A percentile compares a stretch with the other conserved stretches of the same genome.
Evolutionary conservation across 2,329 filamentous ascomycete species (phyloP).

Genomic region (Aspergillus piperis): DNA sequence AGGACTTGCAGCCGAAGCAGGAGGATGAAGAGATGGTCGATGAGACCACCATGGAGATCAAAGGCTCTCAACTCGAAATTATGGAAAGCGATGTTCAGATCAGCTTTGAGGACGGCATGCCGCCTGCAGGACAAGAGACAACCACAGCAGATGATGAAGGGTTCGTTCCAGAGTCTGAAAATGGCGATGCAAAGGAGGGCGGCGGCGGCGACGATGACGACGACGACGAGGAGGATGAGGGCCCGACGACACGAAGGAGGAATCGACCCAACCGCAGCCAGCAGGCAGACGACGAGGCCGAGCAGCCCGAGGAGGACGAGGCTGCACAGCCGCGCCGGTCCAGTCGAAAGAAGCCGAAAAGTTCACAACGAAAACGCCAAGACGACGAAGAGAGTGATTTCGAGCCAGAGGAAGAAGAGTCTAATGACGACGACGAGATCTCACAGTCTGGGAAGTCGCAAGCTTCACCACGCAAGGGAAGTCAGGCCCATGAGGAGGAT

Average conservation of each 20-base stretch:
- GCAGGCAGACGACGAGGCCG: conserved; percentile 24
- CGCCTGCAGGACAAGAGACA: conserved; percentile 24
- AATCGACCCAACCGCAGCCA: conserved; percentile 30
- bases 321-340: conserved; percentile 39
- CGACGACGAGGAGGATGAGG: conserved; percentile 56
- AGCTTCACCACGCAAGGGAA: conserved; percentile 44
- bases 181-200: conserved; percentile 36
- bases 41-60: conserved; percentile 38
- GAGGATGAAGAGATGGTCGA: conserved; percentile 55
- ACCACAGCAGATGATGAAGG: conserved; percentile 39
- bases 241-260: conserved; percentile 52
- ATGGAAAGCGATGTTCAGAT: conserved; percentile 44
- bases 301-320: conserved; percentile 34
- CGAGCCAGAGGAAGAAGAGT: conserved; percentile 59
- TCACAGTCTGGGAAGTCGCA: conserved; percentile 54
- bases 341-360: conserved; percentile 44
- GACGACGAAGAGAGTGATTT: conserved; percentile 64
- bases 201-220: conserved; percentile 45
- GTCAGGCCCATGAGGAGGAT: conserved; percentile 47
- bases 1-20: conserved; percentile 22
- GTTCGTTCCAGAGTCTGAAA: conserved; percentile 45
- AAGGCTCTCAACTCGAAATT: conserved; percentile 45
- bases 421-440: conserved; percentile 53
- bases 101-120: conserved; percentile 35
- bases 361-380: conserved; percentile 47